A percentile compares a stretch with the other conserved stretches of the same genome.
Evolutionary conservation across 2,329 filamentous ascomycete genomes (phyloP).

Genomic region (Emergomyces orientalis): DNA sequence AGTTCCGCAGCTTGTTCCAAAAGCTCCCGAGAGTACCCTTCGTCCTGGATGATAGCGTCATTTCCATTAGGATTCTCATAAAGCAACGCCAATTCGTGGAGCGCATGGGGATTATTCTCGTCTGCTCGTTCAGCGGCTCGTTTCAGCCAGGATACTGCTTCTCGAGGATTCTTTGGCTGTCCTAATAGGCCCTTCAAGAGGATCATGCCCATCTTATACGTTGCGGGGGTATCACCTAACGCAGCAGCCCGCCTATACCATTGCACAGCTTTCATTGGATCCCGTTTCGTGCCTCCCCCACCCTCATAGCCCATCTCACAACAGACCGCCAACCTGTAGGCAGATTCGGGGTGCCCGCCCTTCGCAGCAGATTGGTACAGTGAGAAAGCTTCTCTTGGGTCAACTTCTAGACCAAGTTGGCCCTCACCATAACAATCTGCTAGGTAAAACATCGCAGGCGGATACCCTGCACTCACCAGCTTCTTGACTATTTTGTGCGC

Average conservation of each 20-base stretch:
- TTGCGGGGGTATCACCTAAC: constrained; percentile 81
- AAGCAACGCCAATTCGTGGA: constrained; percentile 70
- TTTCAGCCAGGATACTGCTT: constrained; percentile 88
- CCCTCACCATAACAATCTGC: constrained; percentile 85
- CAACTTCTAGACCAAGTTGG: constrained; percentile 64
- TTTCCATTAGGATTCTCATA: constrained; percentile 50
- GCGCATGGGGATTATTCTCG: constrained; percentile 80
- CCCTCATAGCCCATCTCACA: constrained; percentile 94
- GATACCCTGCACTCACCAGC: constrained; percentile 60
- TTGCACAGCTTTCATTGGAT: constrained; percentile 88
- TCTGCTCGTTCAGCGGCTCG: constrained; percentile 83
- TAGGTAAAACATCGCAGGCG: constrained; percentile 86
- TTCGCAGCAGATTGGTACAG: constrained; percentile 93
- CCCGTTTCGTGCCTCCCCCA: constrained; percentile 82
- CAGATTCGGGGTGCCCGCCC: constrained; percentile 71
- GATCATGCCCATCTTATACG: constrained; percentile 99
- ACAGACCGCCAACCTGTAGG: constrained; percentile 91
- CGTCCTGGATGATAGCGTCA: constrained; percentile 69
- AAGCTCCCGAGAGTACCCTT: constrained; percentile 67
- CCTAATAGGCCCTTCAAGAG: constrained; percentile 87
- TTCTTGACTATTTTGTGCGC: constrained; percentile 90
- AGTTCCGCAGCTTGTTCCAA: constrained; percentile 79
- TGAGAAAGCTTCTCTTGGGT: constrained; percentile 85
- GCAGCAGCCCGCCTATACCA: constrained; percentile 95
- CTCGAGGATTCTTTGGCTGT: constrained; percentile 68